Percentiles rank a stretch among this genome's conserved stretches.
phyloP scores from a whole-genome alignment of 306 rosid genomes.

The Adenanthera pavonina region DNA sequence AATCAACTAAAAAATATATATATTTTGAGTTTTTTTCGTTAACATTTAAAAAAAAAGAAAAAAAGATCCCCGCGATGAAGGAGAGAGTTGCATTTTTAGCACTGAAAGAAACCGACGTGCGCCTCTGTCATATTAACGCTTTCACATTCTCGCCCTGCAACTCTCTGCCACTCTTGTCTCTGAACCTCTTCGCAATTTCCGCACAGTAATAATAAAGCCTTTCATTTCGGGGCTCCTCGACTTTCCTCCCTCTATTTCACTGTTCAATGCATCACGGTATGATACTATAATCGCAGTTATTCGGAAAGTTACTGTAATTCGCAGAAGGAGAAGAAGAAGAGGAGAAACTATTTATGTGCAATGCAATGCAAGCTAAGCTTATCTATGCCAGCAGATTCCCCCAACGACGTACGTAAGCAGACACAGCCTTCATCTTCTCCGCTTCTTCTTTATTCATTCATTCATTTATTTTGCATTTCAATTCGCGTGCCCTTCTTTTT shows the following conservation, averaged over 20 bases:
- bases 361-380: neutral
- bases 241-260: neutral
- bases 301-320: neutral
- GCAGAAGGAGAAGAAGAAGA: neutral
- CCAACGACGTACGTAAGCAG: conserved; percentile 39
- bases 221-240: neutral
- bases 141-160: neutral
- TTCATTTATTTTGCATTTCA: neutral
- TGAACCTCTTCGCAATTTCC: neutral
- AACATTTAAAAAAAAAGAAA: too few relatives aligned
- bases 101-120: conserved; percentile 61
- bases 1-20: too few relatives aligned
- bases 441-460: neutral
- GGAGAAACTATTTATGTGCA: neutral
- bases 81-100: conserved; percentile 46
- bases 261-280: neutral
- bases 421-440: neutral
- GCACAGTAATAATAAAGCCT: neutral
- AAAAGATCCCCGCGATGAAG: conserved; percentile 21
- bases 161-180: neutral
- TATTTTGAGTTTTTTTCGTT: too few relatives aligned
- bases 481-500: conserved; percentile 54
- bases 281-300: too few relatives aligned
- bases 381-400: conserved; percentile 36
- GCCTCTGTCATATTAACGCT: neutral